Evolutionary conservation across 192 early-diverging fungal species (phyloP).

Genomic region (Rhizophlyctis rosea): DNA sequence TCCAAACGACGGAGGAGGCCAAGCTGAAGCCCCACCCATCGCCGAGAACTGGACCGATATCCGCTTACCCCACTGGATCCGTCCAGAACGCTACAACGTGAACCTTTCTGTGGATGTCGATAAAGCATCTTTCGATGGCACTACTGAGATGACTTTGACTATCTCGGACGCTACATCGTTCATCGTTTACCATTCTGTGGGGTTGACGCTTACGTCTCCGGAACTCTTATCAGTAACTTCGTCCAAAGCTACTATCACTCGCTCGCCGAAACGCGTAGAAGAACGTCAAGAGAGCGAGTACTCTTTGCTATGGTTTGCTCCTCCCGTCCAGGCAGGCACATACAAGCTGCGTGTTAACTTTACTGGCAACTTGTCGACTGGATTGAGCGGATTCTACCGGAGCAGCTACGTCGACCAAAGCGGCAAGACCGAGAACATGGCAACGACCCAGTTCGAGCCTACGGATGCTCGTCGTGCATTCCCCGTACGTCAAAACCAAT

Average conservation of each 20-base stretch:
- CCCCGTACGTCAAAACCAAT: constrained; percentile 57
- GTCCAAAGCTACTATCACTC: no score
- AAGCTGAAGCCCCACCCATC: not conserved
- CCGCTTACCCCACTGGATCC: constrained; percentile 11
- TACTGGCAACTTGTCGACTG: constrained; percentile 31
- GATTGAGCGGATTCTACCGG: constrained; percentile 85
- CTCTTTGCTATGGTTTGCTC: constrained; percentile 8
- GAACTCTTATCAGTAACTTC: no score
- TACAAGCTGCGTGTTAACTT: constrained; percentile 19
- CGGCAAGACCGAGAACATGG: constrained; percentile 56
- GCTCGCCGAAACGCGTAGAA: not conserved
- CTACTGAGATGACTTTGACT: constrained; percentile 43
- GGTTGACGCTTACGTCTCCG: not conserved
- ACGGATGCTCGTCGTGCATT: constrained; percentile 84
- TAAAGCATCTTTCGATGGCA: constrained; percentile 14
- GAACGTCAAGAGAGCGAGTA: not conserved
- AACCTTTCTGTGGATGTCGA: constrained; percentile 4
- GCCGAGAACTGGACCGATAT: constrained; percentile 5
- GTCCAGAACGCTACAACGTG: constrained; percentile 17
- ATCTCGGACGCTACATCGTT: constrained; percentile 60
- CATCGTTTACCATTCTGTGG: constrained; percentile 42
- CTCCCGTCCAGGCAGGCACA: not conserved
- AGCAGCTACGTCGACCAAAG: constrained; percentile 54
- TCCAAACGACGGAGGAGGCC: not conserved
- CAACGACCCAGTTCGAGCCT: constrained; percentile 86